Evolutionary conservation across 306 rosid genomes (phyloP), one percentile per base, ranked within the genome.

Genomic region (Dalbergia cultrata): DNA sequence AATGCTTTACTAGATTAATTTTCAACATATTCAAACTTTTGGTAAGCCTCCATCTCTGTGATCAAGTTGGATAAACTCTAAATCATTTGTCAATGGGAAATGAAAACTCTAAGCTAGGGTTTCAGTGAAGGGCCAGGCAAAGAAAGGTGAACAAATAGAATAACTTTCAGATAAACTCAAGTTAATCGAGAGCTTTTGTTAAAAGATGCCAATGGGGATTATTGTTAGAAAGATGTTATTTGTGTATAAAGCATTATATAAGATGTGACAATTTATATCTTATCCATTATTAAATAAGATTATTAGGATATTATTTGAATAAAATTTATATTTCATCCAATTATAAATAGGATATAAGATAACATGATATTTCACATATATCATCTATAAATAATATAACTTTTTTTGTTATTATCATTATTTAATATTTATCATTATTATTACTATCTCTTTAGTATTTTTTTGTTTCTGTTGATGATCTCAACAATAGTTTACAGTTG

Each of bases 111-210:
- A 43, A 67, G 75, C 71, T 67, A 85, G 78, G 70, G 79, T 82
- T 80, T 74, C 74, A 14, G n/a, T 72, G 56, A 68, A 52, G 52
- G 52, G 18, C 11, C 67, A 71, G 77, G 77, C 75, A 78, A 72
- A 19, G 16, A 58, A 74, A 61, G 47, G 66, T 66, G 80, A 61
- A 61, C 66, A 66, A 43, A 41, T 63, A 49, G 62, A 47, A 58
- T 56, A 19, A 41, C 70, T 57, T 52, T 22, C 70, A 35, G 72
- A 16, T 26, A 26, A 26, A 26, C 31, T 26, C 31, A 2, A 26
- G 1, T 26, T 26, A 26, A 26, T 49, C 60, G 56, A 65, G 61
- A 21, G 7, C 61, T 44, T 12, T 35, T 59, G 49, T 5, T 10
- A n/a, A 8, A 21, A 43, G 52, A 34, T 31, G 13, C 80, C 67